Conservation (phyloP, 2,329 filamentous ascomycete genomes). For the Fusarium oxysporum region DNA sequence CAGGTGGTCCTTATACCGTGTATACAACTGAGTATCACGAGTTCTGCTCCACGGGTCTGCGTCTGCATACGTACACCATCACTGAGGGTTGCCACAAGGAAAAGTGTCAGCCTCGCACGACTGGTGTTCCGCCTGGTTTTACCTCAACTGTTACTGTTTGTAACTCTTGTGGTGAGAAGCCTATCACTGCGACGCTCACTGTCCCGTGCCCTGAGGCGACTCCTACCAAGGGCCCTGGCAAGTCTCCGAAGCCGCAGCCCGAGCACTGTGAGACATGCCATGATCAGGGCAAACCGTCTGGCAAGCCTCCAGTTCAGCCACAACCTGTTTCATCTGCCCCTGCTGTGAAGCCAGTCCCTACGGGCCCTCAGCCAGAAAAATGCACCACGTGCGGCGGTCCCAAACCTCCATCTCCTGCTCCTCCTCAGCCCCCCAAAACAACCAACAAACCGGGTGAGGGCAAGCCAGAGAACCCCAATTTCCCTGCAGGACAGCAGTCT, state of each 20-base stretch:
- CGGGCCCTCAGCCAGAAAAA: background rate
- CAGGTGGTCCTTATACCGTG: background rate
- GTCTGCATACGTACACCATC: background rate
- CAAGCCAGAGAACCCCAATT: background rate
- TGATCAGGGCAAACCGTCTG: background rate
- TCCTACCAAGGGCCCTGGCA: background rate
- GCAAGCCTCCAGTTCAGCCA: background rate
- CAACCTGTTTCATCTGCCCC: background rate
- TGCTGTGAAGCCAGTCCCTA: background rate
- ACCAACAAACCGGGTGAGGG: background rate
- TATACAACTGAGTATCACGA: background rate
- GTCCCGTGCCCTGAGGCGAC: background rate
- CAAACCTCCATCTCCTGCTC: background rate
- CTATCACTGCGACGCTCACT: background rate
- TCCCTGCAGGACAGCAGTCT: background rate
- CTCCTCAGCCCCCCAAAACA: background rate
- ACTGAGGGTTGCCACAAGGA: background rate
- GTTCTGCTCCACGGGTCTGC: background rate
- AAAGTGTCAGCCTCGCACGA: background rate
- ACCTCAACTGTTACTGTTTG: background rate
- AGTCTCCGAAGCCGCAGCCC: background rate
- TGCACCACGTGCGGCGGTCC: background rate
- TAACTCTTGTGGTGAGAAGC: background rate
- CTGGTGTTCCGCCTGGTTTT: background rate
- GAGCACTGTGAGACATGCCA: background rate